phyloP scores from a whole-genome alignment of 768 basidiomycete genomes.

The Chalciporus pseudorubinellus region DNA sequence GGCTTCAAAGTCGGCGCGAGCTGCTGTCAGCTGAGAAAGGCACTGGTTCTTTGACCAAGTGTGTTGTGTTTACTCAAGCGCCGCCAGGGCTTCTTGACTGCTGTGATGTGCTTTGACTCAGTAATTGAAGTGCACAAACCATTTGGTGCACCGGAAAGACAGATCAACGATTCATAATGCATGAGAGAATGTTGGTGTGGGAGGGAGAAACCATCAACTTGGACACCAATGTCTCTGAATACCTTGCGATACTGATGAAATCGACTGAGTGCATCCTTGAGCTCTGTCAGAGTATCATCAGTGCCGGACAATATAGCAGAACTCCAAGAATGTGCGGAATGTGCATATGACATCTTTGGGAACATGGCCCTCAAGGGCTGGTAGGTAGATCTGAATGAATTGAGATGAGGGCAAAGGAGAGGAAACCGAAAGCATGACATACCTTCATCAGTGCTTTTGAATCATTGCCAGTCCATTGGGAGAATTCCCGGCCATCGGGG shows the following conservation, averaged over 20 bases:
- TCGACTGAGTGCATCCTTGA: constrained; percentile 16
- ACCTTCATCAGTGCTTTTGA: constrained; percentile 1
- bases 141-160: constrained; percentile 33
- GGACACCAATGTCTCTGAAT: constrained; percentile 18
- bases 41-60: constrained; percentile 18
- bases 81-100: constrained; percentile 36
- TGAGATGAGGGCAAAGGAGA: too few species aligned
- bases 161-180: constrained; percentile 29
- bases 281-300: constrained; percentile 18
- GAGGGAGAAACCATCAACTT: constrained; percentile 20
- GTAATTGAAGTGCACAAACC: constrained; percentile 38
- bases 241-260: constrained; percentile 25
- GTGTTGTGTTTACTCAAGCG: constrained; percentile 24
- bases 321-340: constrained; percentile 25
- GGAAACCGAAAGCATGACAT: not conserved
- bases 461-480: constrained; percentile 1
- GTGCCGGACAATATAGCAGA: constrained; percentile 31
- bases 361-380: constrained; percentile 24
- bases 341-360: constrained; percentile 17
- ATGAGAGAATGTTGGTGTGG: constrained; percentile 34
- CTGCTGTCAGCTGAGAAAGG: not conserved
- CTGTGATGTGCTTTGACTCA: constrained; percentile 35
- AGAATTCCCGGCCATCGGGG: not conserved
- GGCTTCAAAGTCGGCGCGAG: not conserved
- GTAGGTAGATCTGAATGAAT: constrained; percentile 29